Evolutionary conservation across 352 stramenopile genomes (phyloP), one percentile per base, ranked within the genome.

Genomic region (Phytophthora constricta): DNA sequence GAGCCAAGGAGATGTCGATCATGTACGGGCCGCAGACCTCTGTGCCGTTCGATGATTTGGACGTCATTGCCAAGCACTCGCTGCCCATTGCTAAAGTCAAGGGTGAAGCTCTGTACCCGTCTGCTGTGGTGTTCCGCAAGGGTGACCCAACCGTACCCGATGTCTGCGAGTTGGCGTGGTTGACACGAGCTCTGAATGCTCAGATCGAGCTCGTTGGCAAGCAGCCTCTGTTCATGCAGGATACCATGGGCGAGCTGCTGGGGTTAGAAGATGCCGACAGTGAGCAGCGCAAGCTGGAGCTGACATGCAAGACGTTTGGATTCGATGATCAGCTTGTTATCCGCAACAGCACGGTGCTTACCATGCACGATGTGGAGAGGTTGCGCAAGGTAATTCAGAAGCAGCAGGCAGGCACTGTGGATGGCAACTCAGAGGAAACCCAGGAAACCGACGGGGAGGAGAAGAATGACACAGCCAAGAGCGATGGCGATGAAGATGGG

Each of bases 1-100:
- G 87, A 1, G 81, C 77, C 25, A 93, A 92, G 67, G 87, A 95
- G 60, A 89, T 95, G 64, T 93, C 85, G 31, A 89, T 95, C 33
- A 66, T 95, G 13, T 95, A 84, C 25, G 86, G 86, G 9, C 67
- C 72, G 0, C 59, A 84, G 43, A 95, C 85, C 9, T 87, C 83
- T 23, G 69, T 93, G 62, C 82, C 87, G 10, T 95, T 95, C 53
- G 82, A 95, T 33, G 87, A 95, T 64, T 62, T 94, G 34, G 86
- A 95, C 47, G 65, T 76, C 16, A 80, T 95, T 45, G 80, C 80
- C 56, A 90, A 84, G 64, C 74, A 91, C 53, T 62, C 58, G 5
- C 65, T 90, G 23, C 51, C 57, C 13, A 69, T 93, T 53, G 82
- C 72, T 2, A 84, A 69, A 20, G 67, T 85, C 26, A 70, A 84